Base-by-base conservation (phyloP, 1,284 basidiomycete species). In the Fomitopsis pinicola region DNA sequence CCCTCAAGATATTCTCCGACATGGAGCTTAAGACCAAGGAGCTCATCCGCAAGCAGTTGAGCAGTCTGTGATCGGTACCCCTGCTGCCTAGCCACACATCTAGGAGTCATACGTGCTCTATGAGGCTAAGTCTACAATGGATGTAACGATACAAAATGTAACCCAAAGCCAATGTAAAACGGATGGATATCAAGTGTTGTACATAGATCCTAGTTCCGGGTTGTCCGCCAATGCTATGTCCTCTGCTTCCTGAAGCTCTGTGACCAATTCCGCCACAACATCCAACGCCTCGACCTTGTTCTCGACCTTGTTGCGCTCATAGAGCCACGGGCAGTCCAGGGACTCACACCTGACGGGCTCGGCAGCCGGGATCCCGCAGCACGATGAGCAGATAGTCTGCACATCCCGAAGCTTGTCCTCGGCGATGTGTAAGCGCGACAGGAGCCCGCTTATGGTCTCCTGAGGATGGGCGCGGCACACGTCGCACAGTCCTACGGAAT, bases 301-400 rank as follows among this genome's bases (percentile, higher is more conserved):
- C 66, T 88, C 84, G 2, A 85, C 82, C 68, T 85, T 87, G 63
- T 83, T 84, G 22, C 93, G 80, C 38, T 87, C 84, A 68, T 87
- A 97, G 38, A 94, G 73, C 83, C 92, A 89, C 0, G 88, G 82
- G 70, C 95, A 97, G 70, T 97, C 94, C 57, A 92, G 77, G 5
- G 91, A 94, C 68, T 90, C 85, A 74, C 95, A 97, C 50, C 81
- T 73, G 57, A 89, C 82, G 0, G 82, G 78, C 60, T 95, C 93
- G 4, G 73, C 76, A 2, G 78, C 72, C 1, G 85, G 79, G 0
- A 79, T 80, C 1, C 76, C 75, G 0, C 86, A 77, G 71, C 95
- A 97, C 1, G 86, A 83, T 6, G 78, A 78, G 71, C 95, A 97
- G 35, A 95, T 78, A 1, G 76, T 75, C 50, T 94, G 88, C 15